Percentiles rank a stretch among this genome's conserved stretches.
These are phyloP conservation scores for Claviceps sp. DNA, from an alignment of 2,329 filamentous ascomycete species.

Conservation along the genomic window DNA sequence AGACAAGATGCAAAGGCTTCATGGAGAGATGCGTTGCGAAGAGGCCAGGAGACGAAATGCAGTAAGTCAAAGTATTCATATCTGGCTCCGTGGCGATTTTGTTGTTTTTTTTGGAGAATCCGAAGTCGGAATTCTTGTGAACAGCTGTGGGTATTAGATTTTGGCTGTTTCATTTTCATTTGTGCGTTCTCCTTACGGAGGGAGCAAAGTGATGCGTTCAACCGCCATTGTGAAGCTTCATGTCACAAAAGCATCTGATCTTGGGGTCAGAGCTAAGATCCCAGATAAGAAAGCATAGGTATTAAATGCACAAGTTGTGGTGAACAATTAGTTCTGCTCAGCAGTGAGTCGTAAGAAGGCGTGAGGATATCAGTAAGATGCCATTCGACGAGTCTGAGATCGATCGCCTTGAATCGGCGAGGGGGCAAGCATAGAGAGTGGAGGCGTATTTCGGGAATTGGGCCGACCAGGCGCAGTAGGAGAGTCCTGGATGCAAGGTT, in stretches of 20 bases:
- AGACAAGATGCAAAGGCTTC: slow-evolving; percentile 1
- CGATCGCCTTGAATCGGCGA: slow-evolving; percentile 34
- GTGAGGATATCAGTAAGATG: slow-evolving; percentile 39
- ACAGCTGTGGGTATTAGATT: not conserved
- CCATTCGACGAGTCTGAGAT: slow-evolving; percentile 45
- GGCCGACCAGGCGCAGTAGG: slow-evolving; percentile 39
- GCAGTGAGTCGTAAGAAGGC: slow-evolving; percentile 13
- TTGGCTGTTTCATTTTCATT: not conserved
- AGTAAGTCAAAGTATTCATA: not conserved
- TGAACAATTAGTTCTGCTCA: slow-evolving; percentile 12
- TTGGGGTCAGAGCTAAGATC: not conserved
- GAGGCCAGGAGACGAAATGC: not conserved
- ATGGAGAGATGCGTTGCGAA: not conserved
- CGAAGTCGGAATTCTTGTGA: not conserved
- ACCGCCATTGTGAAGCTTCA: not conserved
- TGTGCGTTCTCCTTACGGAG: not conserved
- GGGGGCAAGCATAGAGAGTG: slow-evolving; percentile 31
- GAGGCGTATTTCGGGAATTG: slow-evolving; percentile 22
- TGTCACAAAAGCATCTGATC: not conserved
- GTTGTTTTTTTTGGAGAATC: not conserved
- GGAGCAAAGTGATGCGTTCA: not conserved
- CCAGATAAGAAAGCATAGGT: slow-evolving; percentile 11
- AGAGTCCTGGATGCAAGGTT: slow-evolving; percentile 41
- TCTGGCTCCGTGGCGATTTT: not conserved
- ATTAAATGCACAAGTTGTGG: slow-evolving; percentile 8